These are phyloP conservation scores for Kodamaea fukazawae DNA, from an alignment of 805 yeast genomes.

Conservation along the genomic window DNA sequence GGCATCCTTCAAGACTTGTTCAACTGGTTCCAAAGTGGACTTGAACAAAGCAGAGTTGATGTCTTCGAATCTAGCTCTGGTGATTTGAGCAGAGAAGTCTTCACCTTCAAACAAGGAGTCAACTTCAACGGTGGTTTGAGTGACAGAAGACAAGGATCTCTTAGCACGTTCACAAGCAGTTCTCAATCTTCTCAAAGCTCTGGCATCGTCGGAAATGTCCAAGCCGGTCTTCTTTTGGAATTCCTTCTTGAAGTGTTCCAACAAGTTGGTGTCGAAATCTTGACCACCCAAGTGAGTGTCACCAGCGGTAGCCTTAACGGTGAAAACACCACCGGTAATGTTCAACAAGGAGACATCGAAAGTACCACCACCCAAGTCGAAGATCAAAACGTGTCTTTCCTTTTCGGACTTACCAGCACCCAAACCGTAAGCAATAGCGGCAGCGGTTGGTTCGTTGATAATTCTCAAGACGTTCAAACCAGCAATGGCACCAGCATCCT, in stretches of 20 bases:
- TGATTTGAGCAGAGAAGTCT: constrained; percentile 48
- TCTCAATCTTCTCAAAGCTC: constrained; percentile 52
- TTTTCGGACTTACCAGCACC: constrained; percentile 59
- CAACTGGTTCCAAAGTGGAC: constrained; percentile 50
- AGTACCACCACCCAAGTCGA: constrained; percentile 98
- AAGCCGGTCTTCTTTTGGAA: constrained; percentile 47
- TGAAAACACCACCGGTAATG: constrained; percentile 94
- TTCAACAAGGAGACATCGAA: constrained; percentile 91
- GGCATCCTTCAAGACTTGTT: constrained; percentile 49
- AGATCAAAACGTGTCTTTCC: constrained; percentile 73
- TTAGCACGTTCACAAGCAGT: constrained; percentile 53
- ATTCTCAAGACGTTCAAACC: constrained; percentile 50
- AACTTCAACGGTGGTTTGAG: constrained; percentile 49
- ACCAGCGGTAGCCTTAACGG: constrained; percentile 85
- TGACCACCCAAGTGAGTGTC: constrained; percentile 54
- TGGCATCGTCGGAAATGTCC: constrained; percentile 46
- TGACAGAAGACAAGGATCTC: constrained; percentile 49
- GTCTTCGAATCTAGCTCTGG: constrained; percentile 52
- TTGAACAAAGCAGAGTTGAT: constrained; percentile 49
- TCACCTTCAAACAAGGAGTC: constrained; percentile 50
- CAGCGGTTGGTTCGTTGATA: constrained; percentile 72
- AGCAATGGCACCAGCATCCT: constrained; percentile 52
- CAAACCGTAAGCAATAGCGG: constrained; percentile 95
- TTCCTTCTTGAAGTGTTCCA: constrained; percentile 45
- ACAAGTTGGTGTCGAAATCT: constrained; percentile 51